A percentile compares a stretch with the other conserved stretches of the same genome.
These are phyloP conservation scores for Hibiscus trionum DNA, from an alignment of 345 rosid species.

Conservation along the genomic window DNA sequence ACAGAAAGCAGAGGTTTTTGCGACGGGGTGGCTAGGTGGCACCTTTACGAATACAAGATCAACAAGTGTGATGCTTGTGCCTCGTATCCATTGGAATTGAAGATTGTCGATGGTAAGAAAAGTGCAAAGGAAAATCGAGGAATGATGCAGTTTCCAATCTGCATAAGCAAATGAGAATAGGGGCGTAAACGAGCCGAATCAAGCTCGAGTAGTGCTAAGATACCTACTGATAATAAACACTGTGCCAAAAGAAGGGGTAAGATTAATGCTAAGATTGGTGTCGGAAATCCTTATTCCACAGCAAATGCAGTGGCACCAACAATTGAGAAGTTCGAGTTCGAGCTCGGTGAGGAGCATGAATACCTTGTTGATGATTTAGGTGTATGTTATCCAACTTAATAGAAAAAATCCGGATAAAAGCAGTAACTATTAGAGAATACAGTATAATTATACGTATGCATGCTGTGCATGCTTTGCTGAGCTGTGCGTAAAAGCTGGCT, in stretches of 20 bases:
- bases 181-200: too few species aligned
- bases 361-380: too few species aligned
- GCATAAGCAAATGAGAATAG: slow-evolving; percentile 70
- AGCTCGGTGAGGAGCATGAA: neutral
- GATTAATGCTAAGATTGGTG: slow-evolving; percentile 36
- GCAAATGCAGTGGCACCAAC: slow-evolving; percentile 32
- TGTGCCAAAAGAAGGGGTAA: slow-evolving; percentile 54
- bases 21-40: slow-evolving; percentile 99
- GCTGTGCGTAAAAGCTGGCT: too few species aligned
- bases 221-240: slow-evolving; percentile 59
- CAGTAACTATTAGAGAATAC: too few species aligned
- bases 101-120: slow-evolving; percentile 91
- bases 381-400: too few species aligned
- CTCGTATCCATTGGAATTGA: slow-evolving; percentile 82
- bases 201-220: too few species aligned
- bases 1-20: slow-evolving; percentile 93
- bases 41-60: slow-evolving; percentile 96
- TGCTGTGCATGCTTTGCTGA: too few species aligned
- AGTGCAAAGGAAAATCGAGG: slow-evolving; percentile 56
- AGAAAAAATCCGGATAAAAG: too few species aligned
- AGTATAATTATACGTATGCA: too few species aligned
- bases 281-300: slow-evolving; percentile 31
- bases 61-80: slow-evolving; percentile 90
- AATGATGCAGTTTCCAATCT: slow-evolving; percentile 76
- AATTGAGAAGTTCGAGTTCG: slow-evolving; percentile 24